phyloP scores from a whole-genome alignment of 495 filamentous ascomycete genomes.

The Aspergillus cavernicola region DNA sequence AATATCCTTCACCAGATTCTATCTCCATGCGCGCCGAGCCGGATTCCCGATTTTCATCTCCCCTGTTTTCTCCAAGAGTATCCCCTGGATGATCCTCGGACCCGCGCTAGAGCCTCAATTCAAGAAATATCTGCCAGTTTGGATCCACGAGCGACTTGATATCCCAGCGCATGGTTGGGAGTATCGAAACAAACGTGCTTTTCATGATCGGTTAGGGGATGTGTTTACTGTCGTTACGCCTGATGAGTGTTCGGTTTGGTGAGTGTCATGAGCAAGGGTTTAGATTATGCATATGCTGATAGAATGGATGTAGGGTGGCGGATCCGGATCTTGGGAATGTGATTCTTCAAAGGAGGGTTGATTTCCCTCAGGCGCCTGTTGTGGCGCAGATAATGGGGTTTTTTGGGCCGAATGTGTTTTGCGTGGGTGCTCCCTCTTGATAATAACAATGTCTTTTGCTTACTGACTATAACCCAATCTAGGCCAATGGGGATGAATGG shows the following conservation, averaged over 20 bases:
- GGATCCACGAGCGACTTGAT: slow-evolving; percentile 17
- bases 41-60: slow-evolving; percentile 58
- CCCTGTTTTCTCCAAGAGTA: slow-evolving; percentile 46
- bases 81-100: slow-evolving; percentile 21
- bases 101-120: slow-evolving; percentile 17
- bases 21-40: slow-evolving; percentile 55
- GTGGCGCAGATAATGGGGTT: slow-evolving; percentile 23
- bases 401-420: slow-evolving; percentile 28
- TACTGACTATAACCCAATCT: neutral
- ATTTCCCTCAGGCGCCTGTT: slow-evolving; percentile 25
- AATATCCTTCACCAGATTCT: slow-evolving; percentile 17
- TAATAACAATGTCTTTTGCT: too few species aligned
- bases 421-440: slow-evolving; percentile 15
- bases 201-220: slow-evolving; percentile 18
- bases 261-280: neutral
- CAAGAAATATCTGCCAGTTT: slow-evolving; percentile 20
- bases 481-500: slow-evolving; percentile 25
- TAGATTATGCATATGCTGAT: too few species aligned
- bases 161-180: slow-evolving; percentile 28
- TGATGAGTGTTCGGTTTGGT: slow-evolving; percentile 25
- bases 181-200: slow-evolving; percentile 15
- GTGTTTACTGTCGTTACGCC: slow-evolving; percentile 26
- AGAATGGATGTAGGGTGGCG: slow-evolving; percentile 4
- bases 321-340: slow-evolving; percentile 20
- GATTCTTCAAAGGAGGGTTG: slow-evolving; percentile 27